Evolutionary conservation across 2,329 filamentous ascomycete genomes (phyloP).

Genomic region (Fusarium longipes): DNA sequence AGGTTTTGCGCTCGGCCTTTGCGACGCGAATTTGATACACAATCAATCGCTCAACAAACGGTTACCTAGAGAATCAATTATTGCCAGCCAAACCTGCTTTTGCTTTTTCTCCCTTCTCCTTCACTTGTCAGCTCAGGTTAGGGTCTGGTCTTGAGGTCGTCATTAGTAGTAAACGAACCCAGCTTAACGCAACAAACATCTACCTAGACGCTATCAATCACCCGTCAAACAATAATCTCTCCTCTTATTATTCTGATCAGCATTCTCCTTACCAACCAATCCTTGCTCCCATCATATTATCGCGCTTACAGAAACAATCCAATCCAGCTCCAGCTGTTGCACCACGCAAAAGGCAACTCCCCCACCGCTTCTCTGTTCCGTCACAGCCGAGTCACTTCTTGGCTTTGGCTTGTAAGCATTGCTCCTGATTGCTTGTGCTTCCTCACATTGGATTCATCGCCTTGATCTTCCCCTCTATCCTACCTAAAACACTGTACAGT

Average conservation of each 20-base stretch:
- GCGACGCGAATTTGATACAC: constrained; percentile 25
- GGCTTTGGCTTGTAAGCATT: constrained; percentile 11
- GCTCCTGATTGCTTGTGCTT: constrained; percentile 16
- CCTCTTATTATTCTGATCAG: constrained; percentile 29
- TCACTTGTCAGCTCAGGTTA: not conserved
- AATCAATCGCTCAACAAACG: constrained; percentile 10
- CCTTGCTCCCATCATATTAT: constrained; percentile 6
- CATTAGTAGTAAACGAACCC: not conserved
- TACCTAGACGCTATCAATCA: constrained; percentile 5
- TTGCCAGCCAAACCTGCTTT: constrained; percentile 24
- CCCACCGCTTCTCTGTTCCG: constrained; percentile 34
- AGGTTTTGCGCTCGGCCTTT: constrained; percentile 23
- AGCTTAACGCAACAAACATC: not conserved
- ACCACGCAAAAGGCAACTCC: constrained; percentile 15
- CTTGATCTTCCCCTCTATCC: not conserved
- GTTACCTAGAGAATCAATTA: not conserved
- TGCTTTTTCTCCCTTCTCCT: not conserved
- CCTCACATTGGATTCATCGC: constrained; percentile 9
- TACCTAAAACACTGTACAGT: not conserved
- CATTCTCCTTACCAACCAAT: constrained; percentile 23
- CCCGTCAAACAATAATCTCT: constrained; percentile 26
- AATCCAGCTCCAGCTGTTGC: constrained; percentile 23
- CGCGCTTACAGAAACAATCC: constrained; percentile 16
- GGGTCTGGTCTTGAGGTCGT: not conserved
- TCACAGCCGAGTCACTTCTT: constrained; percentile 31